phyloP scores from a whole-genome alignment of 1,284 basidiomycete genomes.

The Ceratobasidium sp. region DNA sequence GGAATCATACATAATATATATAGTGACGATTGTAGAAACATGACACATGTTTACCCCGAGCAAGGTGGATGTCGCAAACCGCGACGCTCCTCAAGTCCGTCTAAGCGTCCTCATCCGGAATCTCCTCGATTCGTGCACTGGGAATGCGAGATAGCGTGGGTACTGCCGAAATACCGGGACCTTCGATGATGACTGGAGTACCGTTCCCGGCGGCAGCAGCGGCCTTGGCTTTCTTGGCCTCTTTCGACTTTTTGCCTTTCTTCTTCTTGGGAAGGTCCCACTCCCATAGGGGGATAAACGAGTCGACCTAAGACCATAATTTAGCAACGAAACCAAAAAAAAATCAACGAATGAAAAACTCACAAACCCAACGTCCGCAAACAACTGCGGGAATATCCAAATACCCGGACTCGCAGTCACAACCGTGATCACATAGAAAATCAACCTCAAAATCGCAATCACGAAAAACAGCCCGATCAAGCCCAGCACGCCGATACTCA shows the following conservation, averaged over 20 bases:
- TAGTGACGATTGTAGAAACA: too few relatives aligned
- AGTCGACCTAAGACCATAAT: slow-evolving; percentile 80
- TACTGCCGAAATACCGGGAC: slow-evolving; percentile 19
- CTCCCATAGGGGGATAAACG: slow-evolving; percentile 97
- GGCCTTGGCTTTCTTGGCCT: slow-evolving; percentile 56
- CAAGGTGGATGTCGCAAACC: too few relatives aligned
- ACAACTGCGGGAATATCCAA: slow-evolving; percentile 99
- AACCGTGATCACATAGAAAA: slow-evolving; percentile 95
- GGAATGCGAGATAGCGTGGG: slow-evolving; percentile 40
- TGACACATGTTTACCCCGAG: too few relatives aligned
- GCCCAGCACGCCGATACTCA: slow-evolving; percentile 89
- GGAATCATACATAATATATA: too few relatives aligned
- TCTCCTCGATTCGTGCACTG: slow-evolving; percentile 53
- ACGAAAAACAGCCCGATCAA: slow-evolving; percentile 93
- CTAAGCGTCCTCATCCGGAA: slow-evolving; percentile 53
- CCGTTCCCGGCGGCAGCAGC: slow-evolving; percentile 55
- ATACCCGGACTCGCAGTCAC: slow-evolving; percentile 91
- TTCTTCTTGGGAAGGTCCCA: slow-evolving; percentile 97
- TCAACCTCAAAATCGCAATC: slow-evolving; percentile 91
- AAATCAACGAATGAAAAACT: slow-evolving; percentile 60
- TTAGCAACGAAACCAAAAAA: slow-evolving; percentile 26
- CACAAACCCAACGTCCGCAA: slow-evolving; percentile 99
- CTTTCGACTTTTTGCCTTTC: slow-evolving; percentile 72
- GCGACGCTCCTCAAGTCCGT: neutral
- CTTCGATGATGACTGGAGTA: slow-evolving; percentile 40